These are phyloP conservation scores for Cladobotryum protrusum DNA, from an alignment of 2,329 filamentous ascomycete genomes.

Conservation along the genomic window DNA sequence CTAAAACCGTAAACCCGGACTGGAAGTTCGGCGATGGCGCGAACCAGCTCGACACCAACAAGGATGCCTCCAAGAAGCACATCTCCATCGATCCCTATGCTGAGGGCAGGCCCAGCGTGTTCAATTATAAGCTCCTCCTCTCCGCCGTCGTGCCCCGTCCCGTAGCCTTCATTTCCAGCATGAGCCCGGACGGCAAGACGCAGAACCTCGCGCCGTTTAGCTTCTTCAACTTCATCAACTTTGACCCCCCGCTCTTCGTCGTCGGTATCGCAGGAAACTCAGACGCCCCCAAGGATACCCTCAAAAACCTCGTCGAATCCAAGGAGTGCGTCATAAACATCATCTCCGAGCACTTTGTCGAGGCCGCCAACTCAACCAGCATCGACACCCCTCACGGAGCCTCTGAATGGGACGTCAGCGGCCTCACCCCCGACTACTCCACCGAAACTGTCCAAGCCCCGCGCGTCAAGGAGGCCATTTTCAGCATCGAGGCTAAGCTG, in stretches of 20 bases:
- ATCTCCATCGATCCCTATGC: conserved; percentile 76
- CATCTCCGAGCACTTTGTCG: conserved; percentile 75
- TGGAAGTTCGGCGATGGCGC: conserved; percentile 63
- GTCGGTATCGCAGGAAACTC: conserved; percentile 44
- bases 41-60: conserved; percentile 40
- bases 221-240: conserved; percentile 77
- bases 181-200: conserved; percentile 47
- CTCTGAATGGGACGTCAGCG: conserved; percentile 74
- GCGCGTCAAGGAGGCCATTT: conserved; percentile 74
- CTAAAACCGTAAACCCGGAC: conserved; percentile 55
- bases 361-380: conserved; percentile 77
- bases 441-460: conserved; percentile 62
- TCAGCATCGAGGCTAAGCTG: conserved; percentile 75
- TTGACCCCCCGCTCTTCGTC: conserved; percentile 81
- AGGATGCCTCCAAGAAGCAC: conserved; percentile 44
- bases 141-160: conserved; percentile 76
- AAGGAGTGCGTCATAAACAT: conserved; percentile 82
- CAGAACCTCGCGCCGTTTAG: conserved; percentile 80
- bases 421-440: conserved; percentile 62
- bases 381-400: conserved; percentile 72
- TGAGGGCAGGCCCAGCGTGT: conserved; percentile 56
- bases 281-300: conserved; percentile 65
- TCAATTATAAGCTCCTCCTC: conserved; percentile 92
- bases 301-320: conserved; percentile 65
- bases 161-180: conserved; percentile 54